Percentiles rank a stretch among this genome's conserved stretches.
Evolutionary conservation across 2,329 filamentous ascomycete species (phyloP).

Genomic region (Pseudogymnoascus sp.): DNA sequence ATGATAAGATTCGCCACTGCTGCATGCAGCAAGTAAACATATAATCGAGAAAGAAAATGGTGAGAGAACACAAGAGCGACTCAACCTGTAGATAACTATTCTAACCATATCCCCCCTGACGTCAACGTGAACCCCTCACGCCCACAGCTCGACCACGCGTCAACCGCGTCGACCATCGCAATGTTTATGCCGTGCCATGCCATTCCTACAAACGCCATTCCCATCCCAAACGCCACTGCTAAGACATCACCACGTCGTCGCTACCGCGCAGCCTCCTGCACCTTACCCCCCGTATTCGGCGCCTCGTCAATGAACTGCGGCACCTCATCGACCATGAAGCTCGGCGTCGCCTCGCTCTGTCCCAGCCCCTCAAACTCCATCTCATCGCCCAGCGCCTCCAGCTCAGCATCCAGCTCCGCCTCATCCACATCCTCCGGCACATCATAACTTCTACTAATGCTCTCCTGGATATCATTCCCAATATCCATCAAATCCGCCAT

Average conservation of each 20-base stretch:
- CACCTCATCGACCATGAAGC: slow-evolving; percentile 82
- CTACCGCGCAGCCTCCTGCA: slow-evolving; percentile 64
- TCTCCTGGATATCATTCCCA: slow-evolving; percentile 97
- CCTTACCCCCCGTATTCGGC: slow-evolving; percentile 62
- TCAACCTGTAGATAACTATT: slow-evolving; percentile 3
- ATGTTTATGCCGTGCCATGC: not conserved
- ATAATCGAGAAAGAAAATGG: slow-evolving; percentile 5
- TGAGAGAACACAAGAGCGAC: not conserved
- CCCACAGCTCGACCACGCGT: not conserved
- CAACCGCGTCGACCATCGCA: not conserved
- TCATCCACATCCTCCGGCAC: slow-evolving; percentile 96
- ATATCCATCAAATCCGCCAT: slow-evolving; percentile 98
- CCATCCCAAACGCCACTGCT: not conserved
- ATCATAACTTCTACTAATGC: slow-evolving; percentile 83
- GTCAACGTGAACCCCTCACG: not conserved
- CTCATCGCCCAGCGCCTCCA: slow-evolving; percentile 90
- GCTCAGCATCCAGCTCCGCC: slow-evolving; percentile 88
- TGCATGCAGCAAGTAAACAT: not conserved
- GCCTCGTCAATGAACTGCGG: slow-evolving; percentile 91
- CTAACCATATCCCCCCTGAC: not conserved
- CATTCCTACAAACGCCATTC: not conserved
- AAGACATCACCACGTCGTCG: not conserved
- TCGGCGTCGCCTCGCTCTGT: slow-evolving; percentile 56
- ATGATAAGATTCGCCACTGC: not conserved
- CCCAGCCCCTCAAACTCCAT: slow-evolving; percentile 69